A percentile compares a stretch with the other conserved stretches of the same genome.
Evolutionary conservation across 345 rosid species (phyloP).

Genomic region (Gossypium ekmanianum): DNA sequence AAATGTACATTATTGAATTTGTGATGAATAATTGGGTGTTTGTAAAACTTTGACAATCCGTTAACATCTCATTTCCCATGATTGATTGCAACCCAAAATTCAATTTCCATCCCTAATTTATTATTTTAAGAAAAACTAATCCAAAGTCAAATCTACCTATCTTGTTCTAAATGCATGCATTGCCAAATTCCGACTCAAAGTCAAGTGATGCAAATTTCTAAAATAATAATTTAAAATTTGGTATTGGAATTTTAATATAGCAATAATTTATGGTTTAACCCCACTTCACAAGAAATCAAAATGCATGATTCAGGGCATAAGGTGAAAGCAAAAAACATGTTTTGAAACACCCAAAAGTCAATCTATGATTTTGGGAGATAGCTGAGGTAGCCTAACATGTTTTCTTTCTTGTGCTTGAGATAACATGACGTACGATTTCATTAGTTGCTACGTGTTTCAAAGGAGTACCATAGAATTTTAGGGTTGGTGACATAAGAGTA

Average conservation of each 20-base stretch:
- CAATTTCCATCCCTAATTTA: background rate
- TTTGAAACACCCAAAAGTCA: background rate
- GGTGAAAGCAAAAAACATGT: background rate
- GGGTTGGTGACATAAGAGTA: background rate
- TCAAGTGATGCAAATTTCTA: too few species aligned
- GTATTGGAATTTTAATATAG: too few species aligned
- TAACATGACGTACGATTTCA: too few species aligned
- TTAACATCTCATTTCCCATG: conserved; percentile 2
- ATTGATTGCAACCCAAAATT: background rate
- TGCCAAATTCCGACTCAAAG: background rate
- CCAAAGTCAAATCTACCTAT: background rate
- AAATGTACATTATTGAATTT: too few species aligned
- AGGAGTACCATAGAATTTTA: background rate
- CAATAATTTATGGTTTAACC: background rate
- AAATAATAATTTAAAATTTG: too few species aligned
- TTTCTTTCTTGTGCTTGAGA: too few species aligned
- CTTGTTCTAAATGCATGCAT: background rate
- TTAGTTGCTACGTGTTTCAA: background rate
- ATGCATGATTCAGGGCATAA: too few species aligned
- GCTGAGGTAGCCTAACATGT: background rate
- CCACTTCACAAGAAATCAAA: background rate
- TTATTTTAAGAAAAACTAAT: background rate
- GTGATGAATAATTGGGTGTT: background rate
- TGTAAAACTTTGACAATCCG: background rate
- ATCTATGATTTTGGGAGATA: background rate